Evolutionary conservation across 176 grass and related monocot genomes (phyloP), one percentile per base, ranked within the genome.

Genomic region (Zoysia japonica): DNA sequence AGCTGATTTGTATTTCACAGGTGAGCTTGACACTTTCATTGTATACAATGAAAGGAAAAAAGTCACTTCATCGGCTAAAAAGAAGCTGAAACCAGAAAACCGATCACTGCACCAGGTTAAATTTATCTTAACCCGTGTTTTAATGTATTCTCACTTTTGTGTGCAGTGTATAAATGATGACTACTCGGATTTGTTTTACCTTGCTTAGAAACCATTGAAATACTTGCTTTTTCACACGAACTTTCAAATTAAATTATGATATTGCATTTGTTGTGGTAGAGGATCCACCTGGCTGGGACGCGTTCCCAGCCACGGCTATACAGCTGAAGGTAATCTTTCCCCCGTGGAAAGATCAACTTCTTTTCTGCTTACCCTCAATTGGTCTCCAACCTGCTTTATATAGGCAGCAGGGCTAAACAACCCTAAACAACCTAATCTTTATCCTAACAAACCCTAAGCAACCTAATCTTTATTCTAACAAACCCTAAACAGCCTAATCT

Each of bases 1-100:
- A 83, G 2, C 38, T 78, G 40, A 43, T 9, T 79, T 28, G 7
- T 86, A 44, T 84, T 65, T 82, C 65, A 65, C 86, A 98, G 96
- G 84, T 74, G 78, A 83, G 47, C 90, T 98, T 7, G 82, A 91
- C 59, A 98, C 96, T 2, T 98, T 98, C 61, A 98, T 98, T 62
- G 92, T 98, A 55, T 94, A 93, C 79, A 98, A 98, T 83, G 92
- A 98, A 94, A 91, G 96, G 53, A 98, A 91, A 85, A 86, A 41
- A 66, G 96, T 98, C 51, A 98, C 96, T 80, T 98, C 96, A 75
- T 98, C 96, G 48, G 92, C 96, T 78, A 98, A 98, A 93, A 98
- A 71, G 84, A 98, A 93, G 87, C 81, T 85, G 80, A 98, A 98
- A 91, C 63, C 85, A 87, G 84, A 86, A 74, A 88, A 89, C 75